Percentiles rank a stretch among this genome's conserved stretches.
Conservation (phyloP, 768 basidiomycete genomes). For the Pulveroboletus sp. region DNA sequence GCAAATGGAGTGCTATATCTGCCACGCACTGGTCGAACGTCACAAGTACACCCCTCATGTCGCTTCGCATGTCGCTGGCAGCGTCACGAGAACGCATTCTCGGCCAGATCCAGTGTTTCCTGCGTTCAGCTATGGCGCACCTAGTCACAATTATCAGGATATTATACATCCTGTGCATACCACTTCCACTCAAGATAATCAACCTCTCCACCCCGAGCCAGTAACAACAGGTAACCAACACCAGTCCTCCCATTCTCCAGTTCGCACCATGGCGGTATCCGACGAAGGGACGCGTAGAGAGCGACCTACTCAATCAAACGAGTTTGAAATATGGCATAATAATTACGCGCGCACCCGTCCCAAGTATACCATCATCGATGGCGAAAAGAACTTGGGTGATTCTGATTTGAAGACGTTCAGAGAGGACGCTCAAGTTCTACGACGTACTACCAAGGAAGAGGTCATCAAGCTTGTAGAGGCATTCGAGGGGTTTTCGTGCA, state of each 20-base stretch:
- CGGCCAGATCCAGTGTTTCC: background rate
- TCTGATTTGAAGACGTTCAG: background rate
- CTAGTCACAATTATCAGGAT: background rate
- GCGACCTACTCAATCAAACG: constrained; percentile 1
- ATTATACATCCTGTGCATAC: background rate
- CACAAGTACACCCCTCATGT: constrained; percentile 14
- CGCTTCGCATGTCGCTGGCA: constrained; percentile 1
- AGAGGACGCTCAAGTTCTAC: constrained; percentile 10
- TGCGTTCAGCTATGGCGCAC: background rate
- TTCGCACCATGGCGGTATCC: background rate
- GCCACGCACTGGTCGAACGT: constrained; percentile 6
- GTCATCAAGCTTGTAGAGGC: constrained; percentile 17
- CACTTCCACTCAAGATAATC: background rate
- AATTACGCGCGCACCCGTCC: background rate
- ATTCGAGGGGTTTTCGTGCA: constrained; percentile 12
- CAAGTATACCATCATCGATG: constrained; percentile 22
- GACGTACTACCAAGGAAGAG: constrained; percentile 9
- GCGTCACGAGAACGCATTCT: background rate
- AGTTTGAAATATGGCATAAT: constrained; percentile 14
- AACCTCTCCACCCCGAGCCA: background rate
- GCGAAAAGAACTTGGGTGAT: background rate
- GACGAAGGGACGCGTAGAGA: background rate
- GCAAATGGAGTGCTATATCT: constrained; percentile 19
- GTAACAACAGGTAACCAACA: background rate
- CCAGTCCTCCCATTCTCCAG: background rate